phyloP scores from a whole-genome alignment of 352 stramenopile genomes.

The Phytophthora litchii region DNA sequence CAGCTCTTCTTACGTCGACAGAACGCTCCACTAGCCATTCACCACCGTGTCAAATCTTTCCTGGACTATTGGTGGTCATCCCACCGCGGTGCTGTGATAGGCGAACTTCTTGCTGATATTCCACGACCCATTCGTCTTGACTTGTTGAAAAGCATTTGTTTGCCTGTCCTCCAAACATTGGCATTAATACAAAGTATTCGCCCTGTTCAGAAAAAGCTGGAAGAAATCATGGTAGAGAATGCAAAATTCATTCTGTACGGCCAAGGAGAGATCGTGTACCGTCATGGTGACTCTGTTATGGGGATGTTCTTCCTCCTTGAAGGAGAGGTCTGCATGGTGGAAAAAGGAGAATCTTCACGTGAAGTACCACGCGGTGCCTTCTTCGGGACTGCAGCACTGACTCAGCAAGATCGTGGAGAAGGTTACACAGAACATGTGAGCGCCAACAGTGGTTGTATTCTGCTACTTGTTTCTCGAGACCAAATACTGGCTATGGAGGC shows the following conservation, averaged over 20 bases:
- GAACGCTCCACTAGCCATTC: slow-evolving; percentile 47
- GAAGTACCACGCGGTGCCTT: slow-evolving; percentile 47
- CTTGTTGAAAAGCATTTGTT: slow-evolving; percentile 51
- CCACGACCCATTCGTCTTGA: slow-evolving; percentile 54
- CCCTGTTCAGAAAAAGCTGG: slow-evolving; percentile 35
- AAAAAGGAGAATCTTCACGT: slow-evolving; percentile 25
- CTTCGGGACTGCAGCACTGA: slow-evolving; percentile 52
- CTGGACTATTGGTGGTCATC: slow-evolving; percentile 76
- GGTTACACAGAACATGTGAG: slow-evolving; percentile 60
- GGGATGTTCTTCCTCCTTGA: slow-evolving; percentile 68
- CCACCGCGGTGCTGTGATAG: slow-evolving; percentile 53
- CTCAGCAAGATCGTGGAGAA: slow-evolving; percentile 45
- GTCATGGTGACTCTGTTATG: slow-evolving; percentile 58
- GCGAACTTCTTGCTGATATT: slow-evolving; percentile 54
- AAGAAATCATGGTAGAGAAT: slow-evolving; percentile 55
- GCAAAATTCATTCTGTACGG: slow-evolving; percentile 60
- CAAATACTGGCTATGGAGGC: slow-evolving; percentile 55
- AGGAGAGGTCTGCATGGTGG: slow-evolving; percentile 51
- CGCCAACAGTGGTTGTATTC: slow-evolving; percentile 57
- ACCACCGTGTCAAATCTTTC: slow-evolving; percentile 63
- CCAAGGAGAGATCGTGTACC: slow-evolving; percentile 64
- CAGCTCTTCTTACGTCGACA: slow-evolving; percentile 62
- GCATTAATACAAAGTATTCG: slow-evolving; percentile 38
- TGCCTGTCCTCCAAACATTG: slow-evolving; percentile 54
- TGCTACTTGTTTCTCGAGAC: slow-evolving; percentile 55